These are phyloP conservation scores for Neospermospora avenae DNA, from an alignment of 2,329 filamentous ascomycete genomes.

Conservation along the genomic window DNA sequence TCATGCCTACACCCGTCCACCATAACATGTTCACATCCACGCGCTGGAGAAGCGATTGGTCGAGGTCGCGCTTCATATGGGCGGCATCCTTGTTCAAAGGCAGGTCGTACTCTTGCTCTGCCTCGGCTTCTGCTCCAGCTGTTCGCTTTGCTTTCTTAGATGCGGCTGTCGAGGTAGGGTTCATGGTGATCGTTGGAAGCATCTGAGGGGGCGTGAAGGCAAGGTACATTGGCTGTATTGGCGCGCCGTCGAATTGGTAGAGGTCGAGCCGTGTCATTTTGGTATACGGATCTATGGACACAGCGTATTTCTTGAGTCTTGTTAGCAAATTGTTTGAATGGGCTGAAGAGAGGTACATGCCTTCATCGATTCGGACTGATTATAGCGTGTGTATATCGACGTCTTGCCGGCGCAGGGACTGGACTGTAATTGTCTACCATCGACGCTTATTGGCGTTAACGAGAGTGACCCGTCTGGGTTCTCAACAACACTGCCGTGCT, in stretches of 20 bases:
- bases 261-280: constrained; percentile 61
- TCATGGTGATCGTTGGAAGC: constrained; percentile 65
- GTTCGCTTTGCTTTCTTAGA: constrained; percentile 38
- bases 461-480: constrained; percentile 55
- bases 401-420: constrained; percentile 55
- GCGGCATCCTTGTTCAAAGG: constrained; percentile 34
- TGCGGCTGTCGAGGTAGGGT: constrained; percentile 45
- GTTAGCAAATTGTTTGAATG: neutral
- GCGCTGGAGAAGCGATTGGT: constrained; percentile 20
- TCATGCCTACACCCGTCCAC: constrained; percentile 36
- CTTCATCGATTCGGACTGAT: constrained; percentile 60
- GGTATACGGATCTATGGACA: constrained; percentile 56
- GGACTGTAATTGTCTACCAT: constrained; percentile 65
- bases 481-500: constrained; percentile 62
- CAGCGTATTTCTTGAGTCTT: constrained; percentile 36
- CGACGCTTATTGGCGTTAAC: constrained; percentile 58
- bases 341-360: constrained; percentile 38
- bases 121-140: constrained; percentile 21
- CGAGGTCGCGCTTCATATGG: constrained; percentile 30
- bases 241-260: constrained; percentile 59
- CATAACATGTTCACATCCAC: constrained; percentile 33
- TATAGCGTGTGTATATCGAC: constrained; percentile 62
- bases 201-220: constrained; percentile 61
- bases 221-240: constrained; percentile 66
- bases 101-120: constrained; percentile 39